These are phyloP conservation scores for Kwoniella sp. DNA, from an alignment of 768 basidiomycete genomes.

Conservation along the genomic window DNA sequence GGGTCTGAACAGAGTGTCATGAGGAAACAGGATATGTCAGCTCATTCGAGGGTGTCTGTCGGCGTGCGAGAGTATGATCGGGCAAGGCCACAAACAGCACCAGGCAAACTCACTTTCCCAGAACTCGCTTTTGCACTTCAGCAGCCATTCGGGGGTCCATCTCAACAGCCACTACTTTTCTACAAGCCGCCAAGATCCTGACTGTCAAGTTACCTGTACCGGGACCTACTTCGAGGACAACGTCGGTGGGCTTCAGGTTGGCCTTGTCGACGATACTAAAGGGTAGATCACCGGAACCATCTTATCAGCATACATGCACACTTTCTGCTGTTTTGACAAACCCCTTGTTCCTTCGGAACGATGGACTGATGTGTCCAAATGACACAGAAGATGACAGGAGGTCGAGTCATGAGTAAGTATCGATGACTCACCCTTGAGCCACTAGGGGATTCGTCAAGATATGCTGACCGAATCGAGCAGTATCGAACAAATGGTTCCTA, in stretches of 20 bases:
- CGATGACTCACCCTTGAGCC: conserved; percentile 72
- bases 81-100: background rate
- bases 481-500: conserved; percentile 64
- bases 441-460: conserved; percentile 92
- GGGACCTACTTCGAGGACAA: conserved; percentile 95
- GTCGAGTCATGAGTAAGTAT: background rate
- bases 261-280: conserved; percentile 69
- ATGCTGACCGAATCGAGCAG: conserved; percentile 93
- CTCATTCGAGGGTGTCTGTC: too few relatives aligned
- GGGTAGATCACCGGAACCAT: background rate
- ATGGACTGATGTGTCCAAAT: background rate
- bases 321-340: background rate
- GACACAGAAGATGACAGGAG: background rate
- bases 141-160: conserved; percentile 96
- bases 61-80: background rate
- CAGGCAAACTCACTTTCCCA: conserved; percentile 80
- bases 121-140: conserved; percentile 92
- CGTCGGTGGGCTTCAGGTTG: conserved; percentile 87
- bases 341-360: background rate
- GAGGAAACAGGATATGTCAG: conserved; percentile 11
- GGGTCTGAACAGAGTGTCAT: conserved; percentile 63
- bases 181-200: conserved; percentile 87
- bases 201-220: conserved; percentile 97
- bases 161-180: conserved; percentile 90
- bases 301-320: background rate